A percentile compares a stretch with the other conserved stretches of the same genome.
Evolutionary conservation across 2,329 filamentous ascomycete genomes (phyloP).

Genomic region (Diatrype stigma): DNA sequence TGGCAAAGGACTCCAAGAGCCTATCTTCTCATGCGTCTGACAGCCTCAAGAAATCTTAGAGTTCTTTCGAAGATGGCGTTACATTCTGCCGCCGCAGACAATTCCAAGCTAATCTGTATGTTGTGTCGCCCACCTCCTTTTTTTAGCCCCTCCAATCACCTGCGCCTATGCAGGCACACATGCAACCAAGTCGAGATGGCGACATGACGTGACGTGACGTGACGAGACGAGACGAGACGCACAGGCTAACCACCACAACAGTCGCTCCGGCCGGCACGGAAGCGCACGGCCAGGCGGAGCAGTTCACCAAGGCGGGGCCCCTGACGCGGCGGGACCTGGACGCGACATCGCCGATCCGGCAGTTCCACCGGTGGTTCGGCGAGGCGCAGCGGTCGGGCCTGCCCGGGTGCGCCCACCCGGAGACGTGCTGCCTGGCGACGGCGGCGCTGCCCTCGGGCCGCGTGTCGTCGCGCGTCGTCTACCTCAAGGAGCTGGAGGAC

Average conservation of each 20-base stretch:
- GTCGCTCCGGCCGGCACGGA: slow-evolving; percentile 62
- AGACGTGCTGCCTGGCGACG: slow-evolving; percentile 85
- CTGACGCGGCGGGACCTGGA: slow-evolving; percentile 61
- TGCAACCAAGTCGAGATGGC: too few species aligned
- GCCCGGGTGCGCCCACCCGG: slow-evolving; percentile 74
- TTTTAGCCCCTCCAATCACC: too few species aligned
- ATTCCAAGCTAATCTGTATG: slow-evolving; percentile 25
- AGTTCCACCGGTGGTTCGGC: slow-evolving; percentile 90
- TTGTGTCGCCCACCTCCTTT: not conserved
- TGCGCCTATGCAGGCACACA: too few species aligned
- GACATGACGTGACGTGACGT: too few species aligned
- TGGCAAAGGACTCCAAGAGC: too few species aligned
- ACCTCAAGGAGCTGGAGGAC: slow-evolving; percentile 88
- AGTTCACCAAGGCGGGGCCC: slow-evolving; percentile 65
- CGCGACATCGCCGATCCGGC: slow-evolving; percentile 61
- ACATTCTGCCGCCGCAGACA: slow-evolving; percentile 20
- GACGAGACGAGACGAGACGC: not conserved
- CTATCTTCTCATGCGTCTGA: not conserved
- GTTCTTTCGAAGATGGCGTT: slow-evolving; percentile 19
- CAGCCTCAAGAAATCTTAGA: not conserved
- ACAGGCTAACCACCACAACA: slow-evolving; percentile 18
- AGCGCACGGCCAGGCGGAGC: slow-evolving; percentile 61
- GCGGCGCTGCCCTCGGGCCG: slow-evolving; percentile 78
- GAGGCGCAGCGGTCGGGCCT: slow-evolving; percentile 51
- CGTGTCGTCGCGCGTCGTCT: slow-evolving; percentile 81